These are phyloP conservation scores for Phyllosticta citrichinensis DNA, from an alignment of 2,329 filamentous ascomycete species.

Conservation along the genomic window DNA sequence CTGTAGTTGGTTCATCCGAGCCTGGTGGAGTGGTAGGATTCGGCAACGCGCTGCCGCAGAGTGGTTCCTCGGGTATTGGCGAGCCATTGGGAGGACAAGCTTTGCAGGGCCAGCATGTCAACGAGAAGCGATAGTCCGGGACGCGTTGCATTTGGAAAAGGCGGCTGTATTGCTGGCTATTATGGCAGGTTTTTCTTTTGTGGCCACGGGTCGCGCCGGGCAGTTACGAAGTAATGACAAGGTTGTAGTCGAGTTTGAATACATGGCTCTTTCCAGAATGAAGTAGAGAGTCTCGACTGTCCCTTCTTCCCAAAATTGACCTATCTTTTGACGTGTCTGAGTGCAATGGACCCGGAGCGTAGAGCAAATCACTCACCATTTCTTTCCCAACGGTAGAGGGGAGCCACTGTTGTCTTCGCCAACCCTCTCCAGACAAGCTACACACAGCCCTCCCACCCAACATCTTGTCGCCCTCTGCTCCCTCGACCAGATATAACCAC, in stretches of 20 bases:
- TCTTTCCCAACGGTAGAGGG: not conserved
- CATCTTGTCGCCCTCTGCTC: not conserved
- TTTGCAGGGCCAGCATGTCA: slow-evolving; percentile 5
- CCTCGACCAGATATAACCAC: not conserved
- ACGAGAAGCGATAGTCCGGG: slow-evolving; percentile 4
- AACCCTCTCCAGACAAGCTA: not conserved
- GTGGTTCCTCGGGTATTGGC: slow-evolving; percentile 24
- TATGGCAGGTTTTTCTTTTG: not conserved
- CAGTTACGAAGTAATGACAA: slow-evolving; percentile 5
- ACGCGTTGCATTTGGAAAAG: not conserved
- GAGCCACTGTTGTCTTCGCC: not conserved
- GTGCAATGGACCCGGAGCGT: not conserved
- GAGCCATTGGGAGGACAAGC: slow-evolving; percentile 19
- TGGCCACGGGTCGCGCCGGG: not conserved
- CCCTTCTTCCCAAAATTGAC: not conserved
- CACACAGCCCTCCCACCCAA: not conserved
- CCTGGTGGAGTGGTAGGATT: slow-evolving; percentile 25
- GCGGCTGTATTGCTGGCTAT: not conserved
- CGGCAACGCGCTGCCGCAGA: slow-evolving; percentile 26
- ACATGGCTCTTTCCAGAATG: not conserved
- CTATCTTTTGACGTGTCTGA: not conserved
- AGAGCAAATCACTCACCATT: not conserved
- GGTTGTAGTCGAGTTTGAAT: not conserved
- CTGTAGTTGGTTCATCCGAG: slow-evolving; percentile 12
- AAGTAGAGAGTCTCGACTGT: not conserved